These are phyloP conservation scores for Yarrowia sp. DNA, from an alignment of 805 yeast genomes.

Conservation along the genomic window DNA sequence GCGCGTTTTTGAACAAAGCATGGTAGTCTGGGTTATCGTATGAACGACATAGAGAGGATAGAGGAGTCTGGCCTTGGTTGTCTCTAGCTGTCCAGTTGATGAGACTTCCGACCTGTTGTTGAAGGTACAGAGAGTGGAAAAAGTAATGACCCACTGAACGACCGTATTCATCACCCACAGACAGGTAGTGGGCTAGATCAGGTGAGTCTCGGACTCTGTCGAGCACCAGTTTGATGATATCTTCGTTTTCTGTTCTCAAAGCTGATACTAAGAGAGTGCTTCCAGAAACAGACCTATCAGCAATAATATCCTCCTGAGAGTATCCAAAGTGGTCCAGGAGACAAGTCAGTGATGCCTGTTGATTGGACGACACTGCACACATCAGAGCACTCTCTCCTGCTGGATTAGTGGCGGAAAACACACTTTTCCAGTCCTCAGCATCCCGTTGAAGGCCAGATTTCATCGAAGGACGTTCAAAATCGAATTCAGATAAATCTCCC, in stretches of 20 bases:
- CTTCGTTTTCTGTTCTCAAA: conserved; percentile 51
- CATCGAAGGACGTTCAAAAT: conserved; percentile 6
- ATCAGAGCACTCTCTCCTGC: conserved; percentile 72
- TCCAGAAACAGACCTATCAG: conserved; percentile 57
- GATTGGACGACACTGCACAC: conserved; percentile 55
- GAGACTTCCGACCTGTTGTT: conserved; percentile 53
- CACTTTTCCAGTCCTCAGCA: conserved; percentile 28
- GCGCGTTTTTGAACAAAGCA: conserved; percentile 47
- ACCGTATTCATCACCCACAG: conserved; percentile 49
- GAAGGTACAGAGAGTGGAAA: conserved; percentile 53
- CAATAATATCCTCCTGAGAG: conserved; percentile 63
- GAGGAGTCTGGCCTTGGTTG: conserved; percentile 67
- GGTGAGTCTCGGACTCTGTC: conserved; percentile 35
- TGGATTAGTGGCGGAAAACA: conserved; percentile 45
- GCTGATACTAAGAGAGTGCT: conserved; percentile 57
- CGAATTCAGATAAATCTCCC: conserved; percentile 33
- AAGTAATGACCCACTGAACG: conserved; percentile 75
- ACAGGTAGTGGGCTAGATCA: conserved; percentile 53
- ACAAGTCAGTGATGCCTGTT: conserved; percentile 46
- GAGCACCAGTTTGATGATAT: conserved; percentile 42
- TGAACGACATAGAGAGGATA: conserved; percentile 70
- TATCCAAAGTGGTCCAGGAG: conserved; percentile 51
- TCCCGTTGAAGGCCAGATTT: conserved; percentile 7
- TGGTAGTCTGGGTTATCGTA: conserved; percentile 73
- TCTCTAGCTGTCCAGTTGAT: conserved; percentile 73